A percentile compares a stretch with the other conserved stretches of the same genome.
Conservation (phyloP, 495 filamentous ascomycete genomes). For the Clohesyomyces aquaticus region DNA sequence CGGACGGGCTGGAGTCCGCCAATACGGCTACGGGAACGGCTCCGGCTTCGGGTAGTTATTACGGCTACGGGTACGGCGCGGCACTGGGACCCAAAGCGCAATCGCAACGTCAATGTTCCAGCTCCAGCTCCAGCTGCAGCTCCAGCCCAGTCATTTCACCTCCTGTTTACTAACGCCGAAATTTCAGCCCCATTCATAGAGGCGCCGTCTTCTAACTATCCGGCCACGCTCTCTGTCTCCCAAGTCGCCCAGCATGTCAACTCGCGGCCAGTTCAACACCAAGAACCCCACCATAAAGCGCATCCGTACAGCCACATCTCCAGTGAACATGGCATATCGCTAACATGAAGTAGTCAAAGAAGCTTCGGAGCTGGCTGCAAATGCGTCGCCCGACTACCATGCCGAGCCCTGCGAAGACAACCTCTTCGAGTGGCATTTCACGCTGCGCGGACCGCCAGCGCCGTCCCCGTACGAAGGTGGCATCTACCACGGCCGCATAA, state of each 20-base stretch:
- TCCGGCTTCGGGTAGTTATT: too few relatives aligned
- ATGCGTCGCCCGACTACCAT: conserved; percentile 79
- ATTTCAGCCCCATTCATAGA: too few relatives aligned
- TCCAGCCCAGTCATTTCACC: too few relatives aligned
- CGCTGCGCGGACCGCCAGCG: conserved; percentile 82
- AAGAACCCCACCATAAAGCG: conserved; percentile 81
- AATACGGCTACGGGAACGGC: conserved; percentile 13
- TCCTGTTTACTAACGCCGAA: not conserved
- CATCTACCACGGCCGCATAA: conserved; percentile 94
- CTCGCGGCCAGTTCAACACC: conserved; percentile 62
- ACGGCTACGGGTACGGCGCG: conserved; percentile 20
- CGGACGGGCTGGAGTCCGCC: too few relatives aligned
- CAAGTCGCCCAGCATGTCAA: conserved; percentile 45
- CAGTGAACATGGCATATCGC: conserved; percentile 16
- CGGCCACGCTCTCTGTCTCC: not conserved
- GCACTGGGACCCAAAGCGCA: conserved; percentile 11
- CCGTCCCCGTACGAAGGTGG: conserved; percentile 77
- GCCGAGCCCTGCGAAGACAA: conserved; percentile 81
- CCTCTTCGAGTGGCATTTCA: conserved; percentile 99
- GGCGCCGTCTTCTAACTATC: not conserved
- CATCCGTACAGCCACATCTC: conserved; percentile 59
- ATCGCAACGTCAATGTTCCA: conserved; percentile 28
- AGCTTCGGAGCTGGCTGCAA: conserved; percentile 76
- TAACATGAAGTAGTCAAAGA: conserved; percentile 66
- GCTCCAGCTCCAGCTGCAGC: conserved; percentile 6